These are phyloP conservation scores for Ceratocystis cacaofunesta DNA, from an alignment of 2,329 filamentous ascomycete genomes.

Conservation along the genomic window DNA sequence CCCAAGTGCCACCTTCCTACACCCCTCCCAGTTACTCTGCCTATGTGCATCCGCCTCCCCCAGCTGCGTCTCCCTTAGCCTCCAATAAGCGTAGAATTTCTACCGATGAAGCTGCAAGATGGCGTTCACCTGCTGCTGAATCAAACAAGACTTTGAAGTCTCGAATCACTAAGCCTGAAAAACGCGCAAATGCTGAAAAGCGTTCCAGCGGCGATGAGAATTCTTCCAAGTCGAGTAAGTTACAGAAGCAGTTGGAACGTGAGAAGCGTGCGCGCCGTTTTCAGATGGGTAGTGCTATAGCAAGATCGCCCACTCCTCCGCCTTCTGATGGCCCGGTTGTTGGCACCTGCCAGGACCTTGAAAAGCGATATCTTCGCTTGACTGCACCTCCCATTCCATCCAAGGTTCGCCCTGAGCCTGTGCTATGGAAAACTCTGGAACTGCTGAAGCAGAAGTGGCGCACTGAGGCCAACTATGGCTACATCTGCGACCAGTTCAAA, in stretches of 20 bases:
- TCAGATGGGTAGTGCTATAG: slow-evolving; percentile 45
- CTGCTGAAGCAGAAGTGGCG: slow-evolving; percentile 90
- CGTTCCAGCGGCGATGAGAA: slow-evolving; percentile 32
- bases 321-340: slow-evolving; percentile 57
- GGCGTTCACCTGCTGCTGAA: slow-evolving; percentile 10
- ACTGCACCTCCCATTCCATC: slow-evolving; percentile 80
- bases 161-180: slow-evolving; percentile 26
- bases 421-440: slow-evolving; percentile 74
- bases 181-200: slow-evolving; percentile 26
- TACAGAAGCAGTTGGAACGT: slow-evolving; percentile 62
- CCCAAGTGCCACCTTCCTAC: not conserved
- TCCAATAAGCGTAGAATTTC: slow-evolving; percentile 27
- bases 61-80: slow-evolving; percentile 10
- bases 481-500: slow-evolving; percentile 99
- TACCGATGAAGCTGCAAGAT: slow-evolving; percentile 52
- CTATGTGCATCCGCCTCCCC: slow-evolving; percentile 18
- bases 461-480: slow-evolving; percentile 82
- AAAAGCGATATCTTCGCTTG: slow-evolving; percentile 90
- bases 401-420: slow-evolving; percentile 66
- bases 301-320: slow-evolving; percentile 40
- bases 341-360: slow-evolving; percentile 67
- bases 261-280: slow-evolving; percentile 86
- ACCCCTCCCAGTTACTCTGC: slow-evolving; percentile 20
- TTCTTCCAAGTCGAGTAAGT: slow-evolving; percentile 61
- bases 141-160: slow-evolving; percentile 15